Base-by-base conservation (phyloP, 305 asterid species). In the Solanum hybrid region DNA sequence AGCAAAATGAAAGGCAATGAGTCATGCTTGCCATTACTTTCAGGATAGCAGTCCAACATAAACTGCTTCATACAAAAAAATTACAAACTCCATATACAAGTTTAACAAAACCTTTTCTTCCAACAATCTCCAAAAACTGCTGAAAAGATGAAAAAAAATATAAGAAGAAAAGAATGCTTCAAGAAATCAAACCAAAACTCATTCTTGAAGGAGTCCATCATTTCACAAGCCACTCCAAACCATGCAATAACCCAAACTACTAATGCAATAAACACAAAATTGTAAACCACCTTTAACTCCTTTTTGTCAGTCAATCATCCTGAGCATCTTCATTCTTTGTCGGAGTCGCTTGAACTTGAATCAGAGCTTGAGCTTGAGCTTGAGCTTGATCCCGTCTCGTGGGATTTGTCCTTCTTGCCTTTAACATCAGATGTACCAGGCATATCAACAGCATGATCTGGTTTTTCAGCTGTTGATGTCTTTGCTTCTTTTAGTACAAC, bases 321-420 rank as follows among this genome's bases (percentile, higher is more conserved):
- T 65, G 38, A 7, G 72, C 70, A 51, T 85, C 86, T 91, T 92
- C 89, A 93, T 77, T 94, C 97, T 90, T n/a, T 87, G 31, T 92
- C 93, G 36, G 97, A 94, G 86, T 93, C 95, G 36, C 95, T 93
- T 39, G 96, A 95, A 88, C 95, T 93, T 20, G 96, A 94, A 7
- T 26, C 29, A 34, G 88, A 89, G 89, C 90, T 89, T 6, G 97
- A 95, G 93, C 95, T 94, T 15, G 95, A 93, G 89, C 95, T 94
- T 1, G 94, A 91, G 57, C 94, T 92, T 15, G 98, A 93, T 85
- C 91, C 93, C 9, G 91, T 81, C 89, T 93, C 91, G 37, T 91
- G 51, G 91, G 91, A 76, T 45, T 72, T 86, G 91, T 91, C 90
- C 41, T 91, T 90, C 89, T 94, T 94, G 45, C 91, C 93, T 84